Evolutionary conservation across 2,329 filamentous ascomycete genomes (phyloP).

Genomic region (Fusarium vanettenii): DNA sequence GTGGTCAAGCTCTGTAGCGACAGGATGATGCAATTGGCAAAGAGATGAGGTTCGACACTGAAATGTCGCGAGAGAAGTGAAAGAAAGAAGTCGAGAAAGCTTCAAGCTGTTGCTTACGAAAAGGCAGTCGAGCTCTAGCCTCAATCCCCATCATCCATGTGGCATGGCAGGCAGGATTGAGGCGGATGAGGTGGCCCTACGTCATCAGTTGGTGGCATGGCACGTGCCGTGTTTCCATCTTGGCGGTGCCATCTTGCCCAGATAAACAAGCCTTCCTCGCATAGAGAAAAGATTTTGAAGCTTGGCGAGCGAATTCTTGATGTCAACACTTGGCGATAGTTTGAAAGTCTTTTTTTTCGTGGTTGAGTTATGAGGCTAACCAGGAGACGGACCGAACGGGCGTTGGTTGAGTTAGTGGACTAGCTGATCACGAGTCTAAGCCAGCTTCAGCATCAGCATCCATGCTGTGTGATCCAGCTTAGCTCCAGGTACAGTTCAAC

Average conservation of each 20-base stretch:
- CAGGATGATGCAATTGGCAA: slow-evolving; percentile 2
- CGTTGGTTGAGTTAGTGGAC: background rate
- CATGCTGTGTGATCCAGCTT: background rate
- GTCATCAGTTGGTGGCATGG: slow-evolving; percentile 35
- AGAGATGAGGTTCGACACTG: background rate
- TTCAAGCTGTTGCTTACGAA: background rate
- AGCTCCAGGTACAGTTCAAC: slow-evolving; percentile 1
- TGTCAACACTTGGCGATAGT: slow-evolving; percentile 13
- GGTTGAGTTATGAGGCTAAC: slow-evolving; percentile 7
- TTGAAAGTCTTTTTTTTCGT: background rate
- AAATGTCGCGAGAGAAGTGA: slow-evolving; percentile 4
- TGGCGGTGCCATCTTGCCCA: slow-evolving; percentile 30
- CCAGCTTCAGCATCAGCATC: background rate
- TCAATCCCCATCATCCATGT: background rate
- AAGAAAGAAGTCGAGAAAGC: background rate
- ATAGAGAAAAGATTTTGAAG: slow-evolving; percentile 21
- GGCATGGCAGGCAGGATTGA: slow-evolving; percentile 4
- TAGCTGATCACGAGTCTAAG: slow-evolving; percentile 2
- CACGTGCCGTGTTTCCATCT: slow-evolving; percentile 40
- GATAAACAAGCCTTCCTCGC: slow-evolving; percentile 23
- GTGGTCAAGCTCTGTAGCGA: background rate
- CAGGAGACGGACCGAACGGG: slow-evolving; percentile 1
- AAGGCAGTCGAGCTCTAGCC: slow-evolving; percentile 3
- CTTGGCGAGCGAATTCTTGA: slow-evolving; percentile 31
- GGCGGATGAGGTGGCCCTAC: slow-evolving; percentile 40